phyloP scores from a whole-genome alignment of 352 stramenopile genomes.

The Phytophthora pseudosyringae region DNA sequence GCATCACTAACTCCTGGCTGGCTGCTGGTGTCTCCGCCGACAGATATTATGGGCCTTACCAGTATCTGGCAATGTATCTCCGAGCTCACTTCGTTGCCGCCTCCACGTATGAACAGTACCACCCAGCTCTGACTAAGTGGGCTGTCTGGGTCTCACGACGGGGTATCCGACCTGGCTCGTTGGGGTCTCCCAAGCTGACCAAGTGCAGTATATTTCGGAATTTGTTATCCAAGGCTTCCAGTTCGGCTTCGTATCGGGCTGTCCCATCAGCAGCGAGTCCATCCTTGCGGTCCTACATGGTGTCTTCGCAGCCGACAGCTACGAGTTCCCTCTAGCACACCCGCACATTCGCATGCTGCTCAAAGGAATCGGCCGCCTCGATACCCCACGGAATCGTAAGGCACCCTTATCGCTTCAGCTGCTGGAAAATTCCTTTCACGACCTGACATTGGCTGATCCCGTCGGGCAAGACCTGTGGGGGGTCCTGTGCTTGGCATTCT shows the following conservation, averaged over 20 bases:
- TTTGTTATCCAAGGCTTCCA: conserved; percentile 10
- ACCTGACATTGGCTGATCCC: neutral
- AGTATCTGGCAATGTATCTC: conserved; percentile 14
- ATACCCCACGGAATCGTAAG: neutral
- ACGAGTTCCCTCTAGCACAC: conserved; percentile 5
- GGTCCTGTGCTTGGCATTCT: conserved; percentile 22
- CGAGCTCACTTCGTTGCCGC: conserved; percentile 13
- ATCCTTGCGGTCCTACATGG: neutral
- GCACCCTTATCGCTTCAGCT: neutral
- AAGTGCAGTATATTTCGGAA: conserved; percentile 12
- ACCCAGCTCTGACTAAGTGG: neutral
- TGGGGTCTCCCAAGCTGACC: neutral
- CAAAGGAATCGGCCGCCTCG: conserved; percentile 13
- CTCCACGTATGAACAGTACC: conserved; percentile 7
- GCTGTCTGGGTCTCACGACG: neutral
- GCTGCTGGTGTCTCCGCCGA: conserved; percentile 3
- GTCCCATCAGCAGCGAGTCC: neutral
- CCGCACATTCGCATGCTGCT: conserved; percentile 16
- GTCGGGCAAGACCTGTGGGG: too few species aligned
- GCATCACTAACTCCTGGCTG: conserved; percentile 6
- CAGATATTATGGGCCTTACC: conserved; percentile 1
- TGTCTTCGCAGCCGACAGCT: neutral
- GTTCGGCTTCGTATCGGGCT: neutral
- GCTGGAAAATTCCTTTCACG: conserved; percentile 4
- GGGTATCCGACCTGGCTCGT: neutral